Conservation (phyloP, 148 eudicot species). For the Silene conica region DNA sequence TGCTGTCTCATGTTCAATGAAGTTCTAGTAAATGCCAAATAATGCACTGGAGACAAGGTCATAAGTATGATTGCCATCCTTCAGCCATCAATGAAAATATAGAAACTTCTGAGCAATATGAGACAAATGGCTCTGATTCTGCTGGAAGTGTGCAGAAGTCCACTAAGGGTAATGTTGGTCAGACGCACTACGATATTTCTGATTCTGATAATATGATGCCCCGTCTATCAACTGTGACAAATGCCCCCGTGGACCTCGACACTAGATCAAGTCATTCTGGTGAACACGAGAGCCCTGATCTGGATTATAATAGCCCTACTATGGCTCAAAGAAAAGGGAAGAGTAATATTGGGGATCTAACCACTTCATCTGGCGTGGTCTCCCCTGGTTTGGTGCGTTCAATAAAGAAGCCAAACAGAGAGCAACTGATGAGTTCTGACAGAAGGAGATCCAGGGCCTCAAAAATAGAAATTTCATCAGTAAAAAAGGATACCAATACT, state of each 20-base stretch:
- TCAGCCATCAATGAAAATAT: slow-evolving; percentile 16
- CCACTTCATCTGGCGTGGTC: background rate
- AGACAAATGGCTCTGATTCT: slow-evolving; percentile 13
- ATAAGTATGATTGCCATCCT: slow-evolving; percentile 30
- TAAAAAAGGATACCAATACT: background rate
- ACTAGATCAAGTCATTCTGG: slow-evolving; percentile 2
- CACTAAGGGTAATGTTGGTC: background rate
- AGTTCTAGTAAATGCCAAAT: slow-evolving; percentile 40
- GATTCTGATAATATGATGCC: slow-evolving; percentile 19
- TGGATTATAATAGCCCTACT: background rate
- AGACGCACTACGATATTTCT: slow-evolving; percentile 2
- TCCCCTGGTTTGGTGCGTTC: slow-evolving; percentile 16
- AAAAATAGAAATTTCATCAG: slow-evolving; percentile 8
- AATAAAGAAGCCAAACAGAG: slow-evolving; percentile 13
- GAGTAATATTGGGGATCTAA: slow-evolving; percentile 2
- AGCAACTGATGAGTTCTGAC: slow-evolving; percentile 10
- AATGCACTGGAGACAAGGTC: slow-evolving; percentile 37
- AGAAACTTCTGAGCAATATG: slow-evolving; percentile 16
- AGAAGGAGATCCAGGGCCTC: slow-evolving; percentile 26
- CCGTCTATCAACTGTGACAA: slow-evolving; percentile 26
- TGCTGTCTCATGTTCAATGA: slow-evolving; percentile 6
- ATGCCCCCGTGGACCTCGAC: slow-evolving; percentile 6
- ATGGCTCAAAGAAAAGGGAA: slow-evolving; percentile 16
- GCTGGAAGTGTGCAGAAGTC: slow-evolving; percentile 13
- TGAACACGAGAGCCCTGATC: slow-evolving; percentile 4